These are phyloP conservation scores for Peronospora tabacina DNA, from an alignment of 352 stramenopile species.

Conservation along the genomic window DNA sequence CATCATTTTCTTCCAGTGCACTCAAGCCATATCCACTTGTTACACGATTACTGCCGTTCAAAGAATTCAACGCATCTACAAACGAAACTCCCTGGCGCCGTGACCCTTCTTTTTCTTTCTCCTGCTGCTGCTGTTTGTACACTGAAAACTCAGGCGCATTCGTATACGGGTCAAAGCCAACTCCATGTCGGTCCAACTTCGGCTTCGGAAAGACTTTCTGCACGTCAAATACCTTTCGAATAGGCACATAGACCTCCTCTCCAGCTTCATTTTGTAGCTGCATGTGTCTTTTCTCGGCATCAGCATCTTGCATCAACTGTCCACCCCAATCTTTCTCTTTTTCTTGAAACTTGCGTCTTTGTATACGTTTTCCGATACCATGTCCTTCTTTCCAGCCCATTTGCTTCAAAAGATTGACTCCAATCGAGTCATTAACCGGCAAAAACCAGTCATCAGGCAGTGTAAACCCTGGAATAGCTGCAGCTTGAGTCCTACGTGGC, in stretches of 20 bases:
- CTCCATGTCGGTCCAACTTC: constrained; percentile 71
- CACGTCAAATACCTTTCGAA: constrained; percentile 49
- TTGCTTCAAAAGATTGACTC: constrained; percentile 65
- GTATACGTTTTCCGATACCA: constrained; percentile 69
- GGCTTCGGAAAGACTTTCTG: constrained; percentile 48
- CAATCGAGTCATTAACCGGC: constrained; percentile 69
- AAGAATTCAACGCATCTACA: constrained; percentile 48
- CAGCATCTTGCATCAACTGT: constrained; percentile 6
- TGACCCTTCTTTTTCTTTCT: constrained; percentile 18
- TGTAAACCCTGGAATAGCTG: constrained; percentile 30
- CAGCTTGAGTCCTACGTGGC: constrained; percentile 1
- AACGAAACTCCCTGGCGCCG: constrained; percentile 64
- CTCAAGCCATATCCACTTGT: constrained; percentile 57
- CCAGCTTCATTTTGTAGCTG: constrained; percentile 15
- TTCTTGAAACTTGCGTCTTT: constrained; percentile 36
- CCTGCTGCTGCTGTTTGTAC: constrained; percentile 41
- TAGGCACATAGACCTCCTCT: constrained; percentile 46
- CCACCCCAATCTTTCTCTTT: constrained; percentile 6
- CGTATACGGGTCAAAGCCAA: constrained; percentile 69
- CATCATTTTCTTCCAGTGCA: constrained; percentile 78
- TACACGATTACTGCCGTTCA: constrained; percentile 28
- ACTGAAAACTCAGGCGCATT: constrained; percentile 62
- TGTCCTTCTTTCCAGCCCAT: constrained; percentile 91
- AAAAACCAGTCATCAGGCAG: constrained; percentile 73
- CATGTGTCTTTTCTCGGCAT: constrained; percentile 4